phyloP scores from a whole-genome alignment of 2,329 filamentous ascomycete species.

The Trichoderma harzianum region DNA sequence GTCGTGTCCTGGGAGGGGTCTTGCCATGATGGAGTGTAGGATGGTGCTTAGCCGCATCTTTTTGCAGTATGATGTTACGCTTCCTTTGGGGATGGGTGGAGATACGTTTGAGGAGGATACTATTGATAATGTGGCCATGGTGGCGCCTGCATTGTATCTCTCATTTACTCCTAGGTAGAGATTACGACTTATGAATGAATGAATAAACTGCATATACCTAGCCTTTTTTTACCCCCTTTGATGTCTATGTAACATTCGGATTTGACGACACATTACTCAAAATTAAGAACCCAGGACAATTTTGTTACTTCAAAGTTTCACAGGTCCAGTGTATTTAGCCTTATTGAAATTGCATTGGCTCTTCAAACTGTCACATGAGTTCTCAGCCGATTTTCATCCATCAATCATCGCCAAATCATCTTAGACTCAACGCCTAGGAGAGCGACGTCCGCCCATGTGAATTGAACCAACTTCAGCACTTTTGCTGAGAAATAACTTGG shows the following conservation, averaged over 20 bases:
- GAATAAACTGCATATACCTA: neutral
- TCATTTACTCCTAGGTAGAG: neutral
- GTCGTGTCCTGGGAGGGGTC: slow-evolving; percentile 35
- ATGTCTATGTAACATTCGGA: neutral
- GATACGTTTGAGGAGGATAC: neutral
- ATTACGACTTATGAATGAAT: neutral
- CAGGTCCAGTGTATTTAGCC: no score
- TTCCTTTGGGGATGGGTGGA: neutral
- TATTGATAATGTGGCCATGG: neutral
- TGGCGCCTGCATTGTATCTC: slow-evolving; percentile 29
- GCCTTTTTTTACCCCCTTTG: neutral
- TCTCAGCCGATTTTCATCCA: no score
- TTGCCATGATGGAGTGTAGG: slow-evolving; percentile 34
- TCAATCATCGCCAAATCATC: neutral
- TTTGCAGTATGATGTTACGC: slow-evolving; percentile 26
- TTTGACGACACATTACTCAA: no score
- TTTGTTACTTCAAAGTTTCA: no score
- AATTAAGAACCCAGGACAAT: no score
- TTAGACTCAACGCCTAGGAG: neutral
- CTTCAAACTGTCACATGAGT: no score
- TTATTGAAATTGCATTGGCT: no score
- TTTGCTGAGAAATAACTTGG: neutral
- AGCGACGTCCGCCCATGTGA: neutral
- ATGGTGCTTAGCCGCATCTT: neutral
- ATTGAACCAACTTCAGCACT: no score